Percentiles rank a stretch among this genome's conserved stretches.
Conservation (phyloP, 2,329 filamentous ascomycete genomes). For the Thielaviopsis cerberus region DNA sequence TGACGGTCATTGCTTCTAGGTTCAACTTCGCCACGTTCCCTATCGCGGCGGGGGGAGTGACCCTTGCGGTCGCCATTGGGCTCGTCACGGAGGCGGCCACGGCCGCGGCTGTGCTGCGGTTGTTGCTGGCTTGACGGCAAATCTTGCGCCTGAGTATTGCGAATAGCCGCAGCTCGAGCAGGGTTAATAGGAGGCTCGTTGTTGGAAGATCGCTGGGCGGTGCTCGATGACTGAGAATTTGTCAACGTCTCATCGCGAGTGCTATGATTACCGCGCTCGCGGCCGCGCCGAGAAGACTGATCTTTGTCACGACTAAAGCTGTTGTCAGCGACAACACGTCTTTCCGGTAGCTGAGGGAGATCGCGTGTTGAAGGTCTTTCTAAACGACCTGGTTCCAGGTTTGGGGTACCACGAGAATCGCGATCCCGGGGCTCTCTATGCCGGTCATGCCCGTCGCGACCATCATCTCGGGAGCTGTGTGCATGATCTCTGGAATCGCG, state of each 20-base stretch:
- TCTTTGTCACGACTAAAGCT: constrained; percentile 5
- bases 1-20: constrained; percentile 4
- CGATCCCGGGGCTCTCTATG: constrained; percentile 4
- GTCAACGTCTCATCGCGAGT: constrained; percentile 15
- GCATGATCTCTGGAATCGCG: constrained; percentile 2
- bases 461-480: not conserved
- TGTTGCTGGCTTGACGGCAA: not conserved
- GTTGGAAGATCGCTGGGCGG: constrained; percentile 15
- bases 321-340: constrained; percentile 18
- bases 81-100: constrained; percentile 4
- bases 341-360: constrained; percentile 30
- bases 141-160: constrained; percentile 12
- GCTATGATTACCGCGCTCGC: constrained; percentile 14
- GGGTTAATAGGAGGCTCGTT: constrained; percentile 35
- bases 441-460: constrained; percentile 1
- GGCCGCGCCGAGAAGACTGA: constrained; percentile 14
- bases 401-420: constrained; percentile 4
- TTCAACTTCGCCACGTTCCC: constrained; percentile 2
- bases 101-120: not conserved
- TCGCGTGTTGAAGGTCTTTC: constrained; percentile 17
- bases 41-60: constrained; percentile 7
- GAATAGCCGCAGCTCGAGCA: constrained; percentile 32
- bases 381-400: constrained; percentile 6
- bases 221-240: constrained; percentile 17
- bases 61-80: constrained; percentile 4